Percentiles rank a stretch among this genome's conserved stretches.
These are phyloP conservation scores for Xylariaceae sp. DNA, from an alignment of 2,329 filamentous ascomycete genomes.

Conservation along the genomic window DNA sequence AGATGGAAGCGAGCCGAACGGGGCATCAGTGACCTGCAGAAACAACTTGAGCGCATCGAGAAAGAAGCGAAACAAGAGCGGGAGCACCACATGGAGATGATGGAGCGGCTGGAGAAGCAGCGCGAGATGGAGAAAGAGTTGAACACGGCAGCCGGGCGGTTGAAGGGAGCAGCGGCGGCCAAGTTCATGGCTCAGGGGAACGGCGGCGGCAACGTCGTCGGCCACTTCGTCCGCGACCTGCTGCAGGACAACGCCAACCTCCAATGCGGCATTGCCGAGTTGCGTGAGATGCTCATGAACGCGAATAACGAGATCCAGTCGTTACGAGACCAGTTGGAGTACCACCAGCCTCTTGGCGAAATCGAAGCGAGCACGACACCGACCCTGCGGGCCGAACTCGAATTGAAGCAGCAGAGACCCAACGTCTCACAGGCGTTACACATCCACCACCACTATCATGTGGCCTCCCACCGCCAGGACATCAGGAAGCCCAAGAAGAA, in stretches of 20 bases:
- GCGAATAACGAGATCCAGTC: conserved; percentile 93
- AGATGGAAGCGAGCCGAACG: conserved; percentile 83
- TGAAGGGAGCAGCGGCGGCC: conserved; percentile 74
- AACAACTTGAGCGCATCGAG: conserved; percentile 85
- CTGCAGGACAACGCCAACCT: conserved; percentile 92
- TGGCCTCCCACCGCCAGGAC: conserved; percentile 54
- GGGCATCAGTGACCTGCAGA: conserved; percentile 71
- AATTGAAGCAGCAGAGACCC: conserved; percentile 38
- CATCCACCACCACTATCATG: conserved; percentile 91
- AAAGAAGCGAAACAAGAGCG: conserved; percentile 74
- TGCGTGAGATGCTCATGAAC: conserved; percentile 82
- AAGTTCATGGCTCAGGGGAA: conserved; percentile 58
- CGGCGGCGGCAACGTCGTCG: conserved; percentile 67
- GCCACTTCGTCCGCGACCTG: conserved; percentile 92
- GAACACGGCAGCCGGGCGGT: conserved; percentile 68
- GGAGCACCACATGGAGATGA: conserved; percentile 73
- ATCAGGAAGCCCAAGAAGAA: conserved; percentile 64
- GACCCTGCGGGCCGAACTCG: conserved; percentile 68
- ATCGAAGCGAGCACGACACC: conserved; percentile 38
- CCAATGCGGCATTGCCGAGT: conserved; percentile 84
- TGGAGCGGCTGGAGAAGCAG: conserved; percentile 78
- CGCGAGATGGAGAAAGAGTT: conserved; percentile 78
- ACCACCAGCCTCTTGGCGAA: conserved; percentile 64
- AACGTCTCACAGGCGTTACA: conserved; percentile 70
- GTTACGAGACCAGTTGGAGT: conserved; percentile 72